phyloP scores from a whole-genome alignment of 2,329 filamentous ascomycete species.

The Coleophoma crateriformis region DNA sequence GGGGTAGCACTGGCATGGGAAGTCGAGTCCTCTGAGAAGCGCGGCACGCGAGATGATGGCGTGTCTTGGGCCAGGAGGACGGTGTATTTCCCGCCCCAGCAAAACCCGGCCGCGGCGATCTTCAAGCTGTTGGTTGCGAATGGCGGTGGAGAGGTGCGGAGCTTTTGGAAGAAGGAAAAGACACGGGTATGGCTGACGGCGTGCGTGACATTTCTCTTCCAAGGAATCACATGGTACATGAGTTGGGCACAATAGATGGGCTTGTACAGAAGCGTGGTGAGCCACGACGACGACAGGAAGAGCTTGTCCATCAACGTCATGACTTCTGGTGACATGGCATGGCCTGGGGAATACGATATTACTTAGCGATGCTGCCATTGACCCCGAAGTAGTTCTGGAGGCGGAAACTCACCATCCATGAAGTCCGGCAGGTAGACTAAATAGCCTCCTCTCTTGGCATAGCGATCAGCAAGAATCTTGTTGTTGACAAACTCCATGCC shows the following conservation, averaged over 20 bases:
- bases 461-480: conserved; percentile 40
- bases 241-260: conserved; percentile 40
- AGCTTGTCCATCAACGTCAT: conserved; percentile 15
- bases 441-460: conserved; percentile 38
- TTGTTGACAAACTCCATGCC: conserved; percentile 44
- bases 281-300: conserved; percentile 11
- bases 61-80: conserved; percentile 40
- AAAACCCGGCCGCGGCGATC: conserved; percentile 53
- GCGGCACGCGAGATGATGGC: conserved; percentile 14
- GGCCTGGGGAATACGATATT: conserved; percentile 5
- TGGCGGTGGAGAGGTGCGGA: conserved; percentile 25
- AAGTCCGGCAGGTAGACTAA: conserved; percentile 46
- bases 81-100: conserved; percentile 56
- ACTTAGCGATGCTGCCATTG: no score
- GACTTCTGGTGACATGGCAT: conserved; percentile 5
- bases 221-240: conserved; percentile 23
- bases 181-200: conserved; percentile 28
- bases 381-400: no score
- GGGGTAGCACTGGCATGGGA: neutral
- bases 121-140: conserved; percentile 26
- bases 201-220: conserved; percentile 20
- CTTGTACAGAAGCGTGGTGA: conserved; percentile 18
- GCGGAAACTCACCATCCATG: conserved; percentile 33
- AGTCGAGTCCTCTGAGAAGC: neutral
- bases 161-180: conserved; percentile 28